phyloP scores from a whole-genome alignment of 306 rosid genomes.

The Malus domestica region DNA sequence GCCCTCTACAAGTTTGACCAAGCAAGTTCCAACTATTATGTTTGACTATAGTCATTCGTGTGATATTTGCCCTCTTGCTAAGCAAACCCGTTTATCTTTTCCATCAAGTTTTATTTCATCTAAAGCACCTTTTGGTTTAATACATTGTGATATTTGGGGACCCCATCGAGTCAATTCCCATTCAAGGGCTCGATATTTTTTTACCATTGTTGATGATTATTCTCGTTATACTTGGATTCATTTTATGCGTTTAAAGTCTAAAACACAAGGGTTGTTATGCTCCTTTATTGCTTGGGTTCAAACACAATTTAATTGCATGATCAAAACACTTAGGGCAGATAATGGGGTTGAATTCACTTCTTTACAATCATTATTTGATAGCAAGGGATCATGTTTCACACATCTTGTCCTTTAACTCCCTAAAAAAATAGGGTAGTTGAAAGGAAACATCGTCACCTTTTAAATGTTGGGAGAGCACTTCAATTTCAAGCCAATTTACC shows the following conservation, averaged over 20 bases:
- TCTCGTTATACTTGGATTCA: neutral
- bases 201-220: neutral
- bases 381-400: neutral
- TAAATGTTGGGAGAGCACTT: neutral
- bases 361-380: neutral
- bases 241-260: neutral
- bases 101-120: no score
- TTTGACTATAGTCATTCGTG: neutral
- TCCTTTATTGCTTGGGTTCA: neutral
- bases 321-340: neutral
- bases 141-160: no score
- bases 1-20: neutral
- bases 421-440: neutral
- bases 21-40: neutral
- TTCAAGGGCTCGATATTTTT: neutral
- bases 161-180: neutral
- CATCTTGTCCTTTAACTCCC: neutral
- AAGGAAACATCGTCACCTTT: neutral
- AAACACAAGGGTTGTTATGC: neutral
- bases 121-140: no score
- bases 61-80: neutral
- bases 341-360: neutral
- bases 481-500: neutral
- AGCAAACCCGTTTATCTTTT: no score
- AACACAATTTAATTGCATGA: neutral